Evolutionary conservation across 2,329 filamentous ascomycete species (phyloP).

Genomic region (Fusarium lateritium): DNA sequence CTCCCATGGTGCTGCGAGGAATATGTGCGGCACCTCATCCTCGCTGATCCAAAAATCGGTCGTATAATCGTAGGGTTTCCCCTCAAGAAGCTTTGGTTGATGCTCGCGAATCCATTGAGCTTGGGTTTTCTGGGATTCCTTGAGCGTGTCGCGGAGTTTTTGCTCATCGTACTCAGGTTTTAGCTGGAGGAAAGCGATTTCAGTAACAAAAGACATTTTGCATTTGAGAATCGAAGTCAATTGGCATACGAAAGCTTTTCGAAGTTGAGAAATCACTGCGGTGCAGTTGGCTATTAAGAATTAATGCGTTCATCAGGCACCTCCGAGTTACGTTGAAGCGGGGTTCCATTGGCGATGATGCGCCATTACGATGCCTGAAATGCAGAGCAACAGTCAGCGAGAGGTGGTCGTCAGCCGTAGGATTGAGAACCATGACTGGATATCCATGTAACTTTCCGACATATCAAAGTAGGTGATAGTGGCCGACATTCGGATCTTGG

Average conservation of each 20-base stretch:
- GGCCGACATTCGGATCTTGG: neutral
- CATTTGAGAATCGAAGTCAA: neutral
- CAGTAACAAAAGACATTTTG: slow-evolving; percentile 57
- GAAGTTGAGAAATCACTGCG: neutral
- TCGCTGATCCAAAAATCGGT: slow-evolving; percentile 56
- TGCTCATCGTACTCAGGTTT: slow-evolving; percentile 49
- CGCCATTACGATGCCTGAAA: slow-evolving; percentile 18
- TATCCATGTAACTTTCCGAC: neutral
- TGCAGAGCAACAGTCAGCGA: slow-evolving; percentile 18
- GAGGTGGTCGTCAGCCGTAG: slow-evolving; percentile 7
- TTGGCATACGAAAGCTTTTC: neutral
- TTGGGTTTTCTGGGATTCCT: slow-evolving; percentile 54
- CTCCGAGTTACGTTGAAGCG: slow-evolving; percentile 18
- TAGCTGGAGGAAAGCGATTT: slow-evolving; percentile 57
- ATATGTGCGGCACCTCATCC: slow-evolving; percentile 55
- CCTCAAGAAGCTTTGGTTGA: slow-evolving; percentile 53
- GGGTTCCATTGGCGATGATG: slow-evolving; percentile 17
- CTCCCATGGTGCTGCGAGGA: slow-evolving; percentile 64
- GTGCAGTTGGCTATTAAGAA: neutral
- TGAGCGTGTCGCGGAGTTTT: slow-evolving; percentile 54
- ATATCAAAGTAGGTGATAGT: neutral
- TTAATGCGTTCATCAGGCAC: slow-evolving; percentile 21
- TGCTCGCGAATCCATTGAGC: slow-evolving; percentile 58
- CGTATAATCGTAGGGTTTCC: slow-evolving; percentile 51
- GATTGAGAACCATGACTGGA: neutral